A percentile compares a stretch with the other conserved stretches of the same genome.
Evolutionary conservation across 2,329 filamentous ascomycete species (phyloP).

Genomic region (Madurella fahalii): DNA sequence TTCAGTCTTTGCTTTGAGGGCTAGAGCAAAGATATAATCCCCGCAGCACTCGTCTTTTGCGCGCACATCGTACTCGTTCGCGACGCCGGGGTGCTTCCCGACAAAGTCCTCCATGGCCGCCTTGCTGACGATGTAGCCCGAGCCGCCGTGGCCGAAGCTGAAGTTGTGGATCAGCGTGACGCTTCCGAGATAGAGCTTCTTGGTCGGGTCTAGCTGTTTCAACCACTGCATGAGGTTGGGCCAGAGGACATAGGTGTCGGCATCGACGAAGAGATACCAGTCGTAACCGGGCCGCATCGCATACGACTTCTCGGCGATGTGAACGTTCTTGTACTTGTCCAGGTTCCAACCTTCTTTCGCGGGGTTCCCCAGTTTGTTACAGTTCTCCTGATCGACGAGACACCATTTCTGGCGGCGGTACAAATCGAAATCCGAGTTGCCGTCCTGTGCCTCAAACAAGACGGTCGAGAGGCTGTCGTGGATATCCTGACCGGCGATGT

Average conservation of each 20-base stretch:
- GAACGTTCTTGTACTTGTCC: slow-evolving; percentile 61
- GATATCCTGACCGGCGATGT: slow-evolving; percentile 42
- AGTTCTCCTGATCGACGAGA: slow-evolving; percentile 41
- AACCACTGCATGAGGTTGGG: slow-evolving; percentile 49
- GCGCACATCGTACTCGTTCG: slow-evolving; percentile 42
- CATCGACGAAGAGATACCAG: slow-evolving; percentile 59
- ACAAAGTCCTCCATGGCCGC: slow-evolving; percentile 48
- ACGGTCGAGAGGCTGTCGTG: slow-evolving; percentile 46
- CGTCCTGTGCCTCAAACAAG: slow-evolving; percentile 38
- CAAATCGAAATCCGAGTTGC: slow-evolving; percentile 48
- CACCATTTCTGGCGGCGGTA: slow-evolving; percentile 45
- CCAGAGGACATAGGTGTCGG: slow-evolving; percentile 56
- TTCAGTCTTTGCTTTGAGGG: slow-evolving; percentile 44
- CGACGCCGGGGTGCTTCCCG: slow-evolving; percentile 40
- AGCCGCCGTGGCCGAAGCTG: slow-evolving; percentile 53
- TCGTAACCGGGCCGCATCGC: slow-evolving; percentile 47
- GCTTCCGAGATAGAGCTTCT: slow-evolving; percentile 49
- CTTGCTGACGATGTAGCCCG: slow-evolving; percentile 50
- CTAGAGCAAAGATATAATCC: slow-evolving; percentile 46
- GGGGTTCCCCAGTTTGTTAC: slow-evolving; percentile 33
- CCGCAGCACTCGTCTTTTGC: slow-evolving; percentile 46
- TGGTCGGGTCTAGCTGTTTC: slow-evolving; percentile 37
- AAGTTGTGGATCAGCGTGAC: slow-evolving; percentile 39
- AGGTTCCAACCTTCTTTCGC: slow-evolving; percentile 46
- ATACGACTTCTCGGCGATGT: slow-evolving; percentile 54